phyloP scores from a whole-genome alignment of 2,329 filamentous ascomycete genomes.

The Xylariaceae sp. region DNA sequence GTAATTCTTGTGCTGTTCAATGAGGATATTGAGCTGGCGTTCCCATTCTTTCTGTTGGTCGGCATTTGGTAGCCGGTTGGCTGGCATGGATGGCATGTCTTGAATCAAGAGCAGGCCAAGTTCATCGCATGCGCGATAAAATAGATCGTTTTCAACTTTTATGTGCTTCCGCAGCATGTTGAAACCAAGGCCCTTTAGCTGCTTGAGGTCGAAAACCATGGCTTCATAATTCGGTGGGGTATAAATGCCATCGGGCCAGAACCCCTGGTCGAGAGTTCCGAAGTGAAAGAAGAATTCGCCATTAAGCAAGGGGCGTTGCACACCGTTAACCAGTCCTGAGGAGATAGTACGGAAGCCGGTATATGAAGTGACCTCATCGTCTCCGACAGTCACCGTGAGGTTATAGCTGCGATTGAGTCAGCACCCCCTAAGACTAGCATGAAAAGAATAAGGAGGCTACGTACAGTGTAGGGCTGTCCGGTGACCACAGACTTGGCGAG shows the following conservation, averaged over 20 bases:
- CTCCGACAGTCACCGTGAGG: conserved; percentile 57
- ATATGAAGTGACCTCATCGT: conserved; percentile 66
- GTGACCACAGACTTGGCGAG: conserved; percentile 68
- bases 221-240: conserved; percentile 69
- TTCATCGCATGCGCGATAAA: conserved; percentile 71
- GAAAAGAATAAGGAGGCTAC: not conserved
- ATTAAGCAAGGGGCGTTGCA: conserved; percentile 68
- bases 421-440: not conserved
- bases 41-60: conserved; percentile 59
- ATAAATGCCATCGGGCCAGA: conserved; percentile 73
- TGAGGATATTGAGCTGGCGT: conserved; percentile 63
- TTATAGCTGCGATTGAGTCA: conserved; percentile 51
- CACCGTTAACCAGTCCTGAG: conserved; percentile 59
- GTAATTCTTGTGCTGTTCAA: conserved; percentile 68
- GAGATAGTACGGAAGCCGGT: conserved; percentile 72
- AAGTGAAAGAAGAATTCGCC: conserved; percentile 72
- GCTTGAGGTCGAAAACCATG: conserved; percentile 69
- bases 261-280: conserved; percentile 73
- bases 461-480: conserved; percentile 67
- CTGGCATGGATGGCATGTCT: conserved; percentile 69
- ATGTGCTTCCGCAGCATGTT: conserved; percentile 76
- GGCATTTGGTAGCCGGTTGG: conserved; percentile 42
- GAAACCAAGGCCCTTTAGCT: conserved; percentile 69
- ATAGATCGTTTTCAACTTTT: conserved; percentile 57
- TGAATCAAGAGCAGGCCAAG: conserved; percentile 71